Base-by-base conservation (phyloP, 225 moss, liverwort and hornwort species). In the Lunularia cruciata region DNA sequence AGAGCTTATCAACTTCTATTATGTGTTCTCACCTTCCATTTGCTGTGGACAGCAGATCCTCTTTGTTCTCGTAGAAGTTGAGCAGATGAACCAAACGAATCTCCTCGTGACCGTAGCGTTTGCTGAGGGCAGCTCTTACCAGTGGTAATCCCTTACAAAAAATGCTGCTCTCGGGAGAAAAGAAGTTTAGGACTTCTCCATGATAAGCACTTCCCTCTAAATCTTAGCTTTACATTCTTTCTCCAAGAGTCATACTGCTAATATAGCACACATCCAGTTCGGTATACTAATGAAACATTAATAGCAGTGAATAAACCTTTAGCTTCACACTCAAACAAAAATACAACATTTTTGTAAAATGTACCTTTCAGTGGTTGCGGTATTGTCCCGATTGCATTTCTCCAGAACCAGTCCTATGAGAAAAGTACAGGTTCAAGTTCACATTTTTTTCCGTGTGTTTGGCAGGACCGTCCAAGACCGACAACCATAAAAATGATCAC, bases 71-170 rank as follows among this genome's bases (percentile, higher is more conserved):
- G 28, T 65, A 70, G 10, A 26, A 30, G 51, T 37, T 47, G 22
- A 66, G 43, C 1, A 81, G 70, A 26, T 48, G 34, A 30, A 42
- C 35, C 37, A 81, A 25, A 28, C 70, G 53, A 23, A 72, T 46
- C 48, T 58, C 53, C 16, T 51, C 48, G 5, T 45, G 16, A 22
- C 73, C 70, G 15, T 63, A 37, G 26, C 32, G 33, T 46, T 71
- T 64, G 30, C 39, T 20, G 32, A 81, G 52, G 0, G 57, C 70
- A 27, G 70, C 64, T 53, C 60, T 65, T 20, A 81, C 73, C 30
- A 77, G 26, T 61, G 81, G 77, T 55, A 81, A 59, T 23, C 73
- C 77, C 74, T 81, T 74, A 71, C 70, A 81, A 74, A 77, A 81
- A 30, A 70, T 19, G 23, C 81, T 81, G 76, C 68, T 19, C 15